Percentiles rank a stretch among this genome's conserved stretches.
phyloP scores from a whole-genome alignment of 768 basidiomycete genomes.

The Termitomyces sp. region DNA sequence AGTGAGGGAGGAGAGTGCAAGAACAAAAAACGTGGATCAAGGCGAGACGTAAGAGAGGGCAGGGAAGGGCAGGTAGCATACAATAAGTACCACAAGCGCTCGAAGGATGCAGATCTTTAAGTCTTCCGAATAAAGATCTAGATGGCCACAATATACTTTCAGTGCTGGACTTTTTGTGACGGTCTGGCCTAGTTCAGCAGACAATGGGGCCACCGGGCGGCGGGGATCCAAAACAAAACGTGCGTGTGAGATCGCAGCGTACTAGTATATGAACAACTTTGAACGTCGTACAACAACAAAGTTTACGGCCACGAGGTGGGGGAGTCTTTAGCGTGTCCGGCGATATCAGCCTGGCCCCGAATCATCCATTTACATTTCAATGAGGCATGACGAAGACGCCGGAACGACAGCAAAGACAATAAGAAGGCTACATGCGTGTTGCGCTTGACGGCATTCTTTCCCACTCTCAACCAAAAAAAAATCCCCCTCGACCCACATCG shows the following conservation, averaged over 20 bases:
- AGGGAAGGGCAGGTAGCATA: constrained; percentile 3
- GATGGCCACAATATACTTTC: constrained; percentile 21
- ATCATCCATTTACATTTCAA: constrained; percentile 33
- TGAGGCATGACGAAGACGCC: constrained; percentile 22
- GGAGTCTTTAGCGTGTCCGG: constrained; percentile 24
- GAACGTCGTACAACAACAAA: constrained; percentile 27
- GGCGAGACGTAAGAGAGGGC: not conserved
- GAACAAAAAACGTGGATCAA: constrained; percentile 4
- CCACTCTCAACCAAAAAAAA: constrained; percentile 19
- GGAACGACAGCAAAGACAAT: constrained; percentile 28
- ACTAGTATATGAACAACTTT: constrained; percentile 22
- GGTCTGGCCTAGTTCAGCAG: constrained; percentile 13
- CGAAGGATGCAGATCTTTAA: constrained; percentile 24
- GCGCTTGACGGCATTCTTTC: constrained; percentile 13
- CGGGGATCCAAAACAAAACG: constrained; percentile 24
- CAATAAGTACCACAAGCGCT: constrained; percentile 8
- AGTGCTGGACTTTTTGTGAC: constrained; percentile 13
- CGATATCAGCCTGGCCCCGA: constrained; percentile 24
- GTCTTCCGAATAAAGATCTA: constrained; percentile 25
- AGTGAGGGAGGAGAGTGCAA: constrained; percentile 6
- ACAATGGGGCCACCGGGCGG: constrained; percentile 30
- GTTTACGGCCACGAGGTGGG: constrained; percentile 37
- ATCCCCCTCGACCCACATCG: constrained; percentile 23
- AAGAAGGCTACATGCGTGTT: constrained; percentile 21
- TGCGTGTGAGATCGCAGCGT: not conserved